Base-by-base conservation (phyloP, 108 stramenopile genomes). In the Cyclotella cryptica region DNA sequence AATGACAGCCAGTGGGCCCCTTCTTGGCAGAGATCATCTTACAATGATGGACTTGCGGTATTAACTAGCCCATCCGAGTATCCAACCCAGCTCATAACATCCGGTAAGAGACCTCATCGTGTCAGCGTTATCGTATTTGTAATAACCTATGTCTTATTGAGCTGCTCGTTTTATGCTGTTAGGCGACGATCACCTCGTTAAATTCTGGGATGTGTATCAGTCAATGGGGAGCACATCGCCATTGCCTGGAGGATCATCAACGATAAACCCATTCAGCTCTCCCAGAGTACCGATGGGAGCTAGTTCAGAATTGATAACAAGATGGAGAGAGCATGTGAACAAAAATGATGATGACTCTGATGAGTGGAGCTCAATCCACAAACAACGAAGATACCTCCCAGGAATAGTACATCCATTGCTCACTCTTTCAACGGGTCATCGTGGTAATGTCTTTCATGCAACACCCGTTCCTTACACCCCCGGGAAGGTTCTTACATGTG, bases 401-500 rank as follows among this genome's bases (percentile, higher is more conserved):
- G 93, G 93, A 63, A 84, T 70, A 24, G 91, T 92, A 24, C 75
- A 86, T 18, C 88, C 85, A 0, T 73, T 95, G 54, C 71, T 81
- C n/a, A 86, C 89, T 29, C 27, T 95, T n/a, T 53, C 55, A 17
- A 91, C 93, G 12, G 91, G 93, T 26, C 93, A 95, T 53, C 68
- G 69, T 15, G 88, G 85, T 18, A 95, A 95, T 55, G 88, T 95
- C 21, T 95, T 95, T 74, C 90, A 92, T 66, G 89, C 81, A 0
- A 85, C 91, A 14, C 90, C 93, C 0, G 46, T 91, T 14, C 66
- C 51, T 18, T 69, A 78, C 45, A 66, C 79, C 21, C 88, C 84
- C 8, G 93, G 93, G 0, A 89, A 90, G 66, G 83, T 95, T 14
- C 84, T 76, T 13, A 92, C 93, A 0, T 95, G 93, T 69, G 93